These are phyloP conservation scores for Cercophora scortea DNA, from an alignment of 495 filamentous ascomycete genomes.

Conservation along the genomic window DNA sequence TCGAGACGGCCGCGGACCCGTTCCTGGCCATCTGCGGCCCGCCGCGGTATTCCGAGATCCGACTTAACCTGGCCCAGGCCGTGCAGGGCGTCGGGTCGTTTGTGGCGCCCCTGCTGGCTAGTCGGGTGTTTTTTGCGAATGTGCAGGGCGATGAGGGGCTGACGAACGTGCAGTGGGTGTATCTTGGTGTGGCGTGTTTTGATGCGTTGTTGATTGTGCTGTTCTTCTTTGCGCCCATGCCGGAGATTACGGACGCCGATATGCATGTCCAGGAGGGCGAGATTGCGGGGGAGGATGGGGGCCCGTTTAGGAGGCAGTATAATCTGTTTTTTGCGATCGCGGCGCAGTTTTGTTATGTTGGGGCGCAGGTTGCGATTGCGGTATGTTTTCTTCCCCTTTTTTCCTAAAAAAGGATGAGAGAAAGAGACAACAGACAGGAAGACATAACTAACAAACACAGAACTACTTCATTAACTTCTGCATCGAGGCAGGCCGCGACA, in stretches of 20 bases:
- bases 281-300: constrained; percentile 33
- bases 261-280: constrained; percentile 48
- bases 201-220: constrained; percentile 55
- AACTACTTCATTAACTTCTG: constrained; percentile 37
- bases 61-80: constrained; percentile 58
- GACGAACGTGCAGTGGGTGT: constrained; percentile 61
- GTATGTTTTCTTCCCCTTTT: constrained; percentile 43
- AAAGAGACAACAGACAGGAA: too few relatives aligned
- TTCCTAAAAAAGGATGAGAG: too few relatives aligned
- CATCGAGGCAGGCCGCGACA: constrained; percentile 18
- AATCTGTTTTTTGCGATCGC: constrained; percentile 56
- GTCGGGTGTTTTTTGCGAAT: constrained; percentile 57
- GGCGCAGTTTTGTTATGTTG: constrained; percentile 64
- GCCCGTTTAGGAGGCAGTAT: constrained; percentile 53
- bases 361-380: constrained; percentile 57
- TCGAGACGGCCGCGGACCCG: constrained; percentile 64
- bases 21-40: constrained; percentile 51
- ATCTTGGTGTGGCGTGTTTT: constrained; percentile 62
- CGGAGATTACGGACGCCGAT: constrained; percentile 65
- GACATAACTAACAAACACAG: neutral
- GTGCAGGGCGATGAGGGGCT: constrained; percentile 39
- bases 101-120: constrained; percentile 57
- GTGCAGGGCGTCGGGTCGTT: constrained; percentile 58
- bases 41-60: constrained; percentile 57
- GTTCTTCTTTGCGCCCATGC: constrained; percentile 58